phyloP scores from a whole-genome alignment of 306 rosid genomes.

The Arachis hypogaea region DNA sequence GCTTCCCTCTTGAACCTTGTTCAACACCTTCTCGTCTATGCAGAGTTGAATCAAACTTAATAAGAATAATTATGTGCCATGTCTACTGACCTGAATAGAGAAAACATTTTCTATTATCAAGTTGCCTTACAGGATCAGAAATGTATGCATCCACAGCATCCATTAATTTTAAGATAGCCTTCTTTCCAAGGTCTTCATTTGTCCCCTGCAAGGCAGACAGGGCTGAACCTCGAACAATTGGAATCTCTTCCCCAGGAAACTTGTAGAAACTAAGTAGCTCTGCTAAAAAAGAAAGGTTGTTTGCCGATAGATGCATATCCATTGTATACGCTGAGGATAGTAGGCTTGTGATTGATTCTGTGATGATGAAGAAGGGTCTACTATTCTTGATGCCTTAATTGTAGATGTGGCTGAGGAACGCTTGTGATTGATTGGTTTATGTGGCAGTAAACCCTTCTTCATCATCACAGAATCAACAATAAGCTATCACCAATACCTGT shows the following conservation, averaged over 20 bases:
- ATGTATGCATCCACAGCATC: conserved; percentile 88
- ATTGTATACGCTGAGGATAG: background rate
- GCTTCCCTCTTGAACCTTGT: conserved; percentile 46
- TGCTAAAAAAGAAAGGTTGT: conserved; percentile 41
- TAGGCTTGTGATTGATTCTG: too few relatives aligned
- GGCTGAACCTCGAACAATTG: conserved; percentile 88
- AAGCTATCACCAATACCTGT: too few relatives aligned
- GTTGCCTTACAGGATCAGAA: conserved; percentile 85
- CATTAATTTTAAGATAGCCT: conserved; percentile 83
- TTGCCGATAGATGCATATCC: conserved; percentile 26
- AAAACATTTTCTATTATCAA: conserved; percentile 90
- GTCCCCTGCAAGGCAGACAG: conserved; percentile 84
- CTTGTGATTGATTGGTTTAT: too few relatives aligned
- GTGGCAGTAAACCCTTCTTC: too few relatives aligned
- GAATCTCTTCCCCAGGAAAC: conserved; percentile 97
- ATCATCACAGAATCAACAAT: too few relatives aligned
- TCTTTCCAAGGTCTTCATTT: conserved; percentile 81
- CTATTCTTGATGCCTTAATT: too few relatives aligned
- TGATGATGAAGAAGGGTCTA: too few relatives aligned
- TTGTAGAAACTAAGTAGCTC: conserved; percentile 89
- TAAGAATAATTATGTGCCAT: background rate
- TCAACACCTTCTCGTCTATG: conserved; percentile 54
- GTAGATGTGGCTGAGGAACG: too few relatives aligned
- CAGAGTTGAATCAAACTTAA: conserved; percentile 59
- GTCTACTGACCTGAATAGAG: conserved; percentile 72